Evolutionary conservation across 495 filamentous ascomycete genomes (phyloP), one percentile per base, ranked within the genome.

Genomic region (Collariella sp.): DNA sequence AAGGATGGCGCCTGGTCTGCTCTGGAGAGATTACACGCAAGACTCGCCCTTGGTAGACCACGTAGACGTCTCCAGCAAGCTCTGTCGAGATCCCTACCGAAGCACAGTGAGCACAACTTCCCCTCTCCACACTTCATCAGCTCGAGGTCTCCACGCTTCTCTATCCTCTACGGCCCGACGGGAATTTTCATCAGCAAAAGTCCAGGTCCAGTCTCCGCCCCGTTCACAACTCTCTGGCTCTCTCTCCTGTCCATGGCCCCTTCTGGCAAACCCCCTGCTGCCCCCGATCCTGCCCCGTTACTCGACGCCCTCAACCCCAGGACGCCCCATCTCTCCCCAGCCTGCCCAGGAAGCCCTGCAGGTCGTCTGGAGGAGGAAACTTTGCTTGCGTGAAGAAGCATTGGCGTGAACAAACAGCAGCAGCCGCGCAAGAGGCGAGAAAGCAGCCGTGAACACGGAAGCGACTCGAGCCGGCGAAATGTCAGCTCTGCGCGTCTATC

Each of bases 241-340:
- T 39, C 29, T 7, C 12, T 19, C 3, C 16, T 31, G 12, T 13
- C 26, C 16, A 16, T 11, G 23, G n/a, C 49, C 49, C 29, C 33
- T 50, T 43, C 42, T 42, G 45, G 34, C 19, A 9, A 31, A 12
- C 2, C 22, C 16, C 48, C 40, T 58, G 52, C 23, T 52, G 18
- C 36, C 16, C 33, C 36, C 15, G 43, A 51, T 60, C 57, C 57
- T 60, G 57, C 57, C 57, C 53, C 57, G 57, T 46, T 48, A 36
- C 18, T 0, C 48, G 36, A 33, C 23, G 29, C 1, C 34, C 34
- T 23, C 9, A 11, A 23, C 43, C 15, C 4, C 5, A 3, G 23
- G 20, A 15, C 31, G 35, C 13, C 47, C 29, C 35, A 20, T 10
- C 23, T 33, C 18, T 39, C 1, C 10, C 15, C 18, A 2, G 40